Evolutionary conservation across 495 filamentous ascomycete species (phyloP).

Genomic region (Penicillium arizonense): DNA sequence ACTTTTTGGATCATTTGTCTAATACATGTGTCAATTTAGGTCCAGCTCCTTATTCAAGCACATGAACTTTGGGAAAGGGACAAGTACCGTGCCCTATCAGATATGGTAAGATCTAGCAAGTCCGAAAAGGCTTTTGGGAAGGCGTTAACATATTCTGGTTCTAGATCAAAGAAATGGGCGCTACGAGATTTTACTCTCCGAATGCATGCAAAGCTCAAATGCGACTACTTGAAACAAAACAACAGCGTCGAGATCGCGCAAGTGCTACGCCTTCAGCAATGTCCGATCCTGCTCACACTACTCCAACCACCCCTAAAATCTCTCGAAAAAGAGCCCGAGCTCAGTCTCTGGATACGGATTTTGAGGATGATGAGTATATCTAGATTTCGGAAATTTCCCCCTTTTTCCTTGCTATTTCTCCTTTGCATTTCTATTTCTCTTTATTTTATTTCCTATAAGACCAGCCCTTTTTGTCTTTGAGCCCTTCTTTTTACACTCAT

Average conservation of each 20-base stretch:
- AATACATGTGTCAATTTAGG: conserved; percentile 21
- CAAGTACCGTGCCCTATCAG: conserved; percentile 49
- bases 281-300: conserved; percentile 23
- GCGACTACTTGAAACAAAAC: conserved; percentile 25
- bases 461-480: too few relatives aligned
- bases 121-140: not conserved
- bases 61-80: conserved; percentile 50
- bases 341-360: conserved; percentile 2
- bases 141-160: not conserved
- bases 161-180: conserved; percentile 41
- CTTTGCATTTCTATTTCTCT: not conserved
- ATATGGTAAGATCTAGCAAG: conserved; percentile 39
- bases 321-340: conserved; percentile 20
- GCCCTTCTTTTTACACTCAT: not conserved
- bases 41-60: conserved; percentile 45
- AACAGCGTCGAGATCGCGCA: conserved; percentile 14
- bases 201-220: conserved; percentile 40
- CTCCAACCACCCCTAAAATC: conserved; percentile 8
- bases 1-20: not conserved
- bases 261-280: conserved; percentile 22
- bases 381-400: not conserved
- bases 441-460: not conserved
- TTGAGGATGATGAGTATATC: not conserved
- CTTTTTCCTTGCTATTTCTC: not conserved
- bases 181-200: conserved; percentile 29